Base-by-base conservation (phyloP, 2,329 filamentous ascomycete species). In the Claviceps humidiphila region DNA sequence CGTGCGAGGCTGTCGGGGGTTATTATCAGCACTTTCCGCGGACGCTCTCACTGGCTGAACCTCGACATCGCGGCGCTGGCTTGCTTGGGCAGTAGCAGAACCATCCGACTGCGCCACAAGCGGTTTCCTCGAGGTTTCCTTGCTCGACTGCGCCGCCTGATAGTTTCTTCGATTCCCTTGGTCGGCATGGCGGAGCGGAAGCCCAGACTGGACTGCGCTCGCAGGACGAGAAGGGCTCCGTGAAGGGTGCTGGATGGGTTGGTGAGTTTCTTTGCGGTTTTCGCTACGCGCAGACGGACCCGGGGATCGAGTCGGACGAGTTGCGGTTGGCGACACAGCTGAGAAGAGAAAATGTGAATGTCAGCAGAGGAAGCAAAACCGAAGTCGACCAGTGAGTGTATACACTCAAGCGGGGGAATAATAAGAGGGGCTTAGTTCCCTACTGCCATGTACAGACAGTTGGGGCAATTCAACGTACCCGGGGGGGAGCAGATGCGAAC, bases 401-500 rank as follows among this genome's bases (percentile, higher is more conserved):
- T 26, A 41, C 2, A 3, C 8, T 20, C 24, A 14, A n/a, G 3
- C 30, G 11, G 48, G 24, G 30, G 30, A 11, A 3, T 17, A 43
- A 16, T 3, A 42, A 9, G 7, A 44, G 30, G 17, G 14, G 40
- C 17, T 39, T 9, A 5, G 14, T 26, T 20, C 34, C 34, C 30
- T 38, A 2, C 40, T 20, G 13, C 7, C n/a, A 37, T 47, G 14
- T 16, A 22, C 8, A 44, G 30, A 22, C 20, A 46, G 16, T 3
- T 5, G 38, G 34, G 34, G n/a, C 22, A 46, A 30, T 24, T 48
- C 44, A 42, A 83, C 81, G 66, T 81, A 84, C 80, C 74, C 62
- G 75, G 71, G 67, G 77, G 75, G 59, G 76, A 71, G 62, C 74
- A 72, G 58, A 74, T 71, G 69, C 74, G 74, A 68, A 79, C 78